Evolutionary conservation across 2,329 filamentous ascomycete genomes (phyloP), one percentile per base, ranked within the genome.

Genomic region (Dothideomycetes sp.): DNA sequence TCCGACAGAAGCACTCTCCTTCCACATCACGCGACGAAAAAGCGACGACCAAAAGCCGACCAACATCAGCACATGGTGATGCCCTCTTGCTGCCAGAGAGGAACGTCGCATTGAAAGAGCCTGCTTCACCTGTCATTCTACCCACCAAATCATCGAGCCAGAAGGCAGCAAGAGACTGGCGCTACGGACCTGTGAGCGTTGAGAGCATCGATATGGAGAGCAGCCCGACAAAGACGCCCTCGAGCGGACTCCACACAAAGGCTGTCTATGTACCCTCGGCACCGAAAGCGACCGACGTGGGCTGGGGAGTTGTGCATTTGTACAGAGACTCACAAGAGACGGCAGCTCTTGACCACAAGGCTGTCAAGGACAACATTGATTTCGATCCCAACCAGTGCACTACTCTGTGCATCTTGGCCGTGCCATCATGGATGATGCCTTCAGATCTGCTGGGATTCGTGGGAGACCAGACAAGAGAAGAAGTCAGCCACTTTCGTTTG

Each of bases 401-500:
- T 3, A 94, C 85, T 1, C 64, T 98, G 12, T 96, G 91, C 60
- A 89, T 98, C 48, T 79, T 94, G 19, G 88, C 89, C 4, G 89
- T 98, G 11, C 91, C 91, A 5, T 91, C 84, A 20, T 96, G 95
- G 61, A 82, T 96, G 66, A 85, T 85, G 6, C 84, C 88, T 0
- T 82, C 83, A 5, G 89, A 96, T 55, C 85, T 98, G 45, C 65
- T 96, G 48, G 88, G 86, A 0, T 96, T 93, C 53, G 76, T 96
- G 5, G 91, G 91, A 3, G 84, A 94, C 58, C 78, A 79, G 56
- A 94, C 89, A 59, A 76, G 84, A 58, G 77, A 83, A 44, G 76
- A 88, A 45, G 85, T 98, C 44, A 91, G 82, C 52, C 91, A 98
- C 65, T 94, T 94, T 57, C 74, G 91, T 39, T 86, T 98, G 76